Percentiles rank a stretch among this genome's conserved stretches.
Conservation (phyloP, 805 yeast genomes). For the Sugiyamaella chiloensis region DNA sequence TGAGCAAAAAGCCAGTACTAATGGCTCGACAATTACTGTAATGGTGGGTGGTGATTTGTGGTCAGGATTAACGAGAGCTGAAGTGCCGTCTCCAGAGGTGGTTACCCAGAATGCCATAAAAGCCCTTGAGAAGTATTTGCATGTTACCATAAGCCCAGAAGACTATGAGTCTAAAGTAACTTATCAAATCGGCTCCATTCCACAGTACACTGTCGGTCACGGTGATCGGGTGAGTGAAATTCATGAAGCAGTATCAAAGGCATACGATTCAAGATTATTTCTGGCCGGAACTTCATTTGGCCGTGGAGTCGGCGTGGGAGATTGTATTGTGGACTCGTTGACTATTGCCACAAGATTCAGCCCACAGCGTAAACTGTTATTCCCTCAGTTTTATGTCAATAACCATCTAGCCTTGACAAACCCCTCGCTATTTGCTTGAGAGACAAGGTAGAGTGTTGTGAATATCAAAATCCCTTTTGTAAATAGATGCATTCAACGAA, state of each 20-base stretch:
- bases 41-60: slow-evolving; percentile 86
- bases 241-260: slow-evolving; percentile 33
- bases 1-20: slow-evolving; percentile 16
- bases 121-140: slow-evolving; percentile 41
- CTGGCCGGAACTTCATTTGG: slow-evolving; percentile 81
- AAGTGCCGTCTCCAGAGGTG: slow-evolving; percentile 28
- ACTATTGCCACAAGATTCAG: slow-evolving; percentile 48
- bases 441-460: background rate
- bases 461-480: no score
- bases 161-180: slow-evolving; percentile 36
- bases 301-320: slow-evolving; percentile 85
- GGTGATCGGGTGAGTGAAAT: slow-evolving; percentile 40
- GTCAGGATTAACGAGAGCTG: slow-evolving; percentile 26
- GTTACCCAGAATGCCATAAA: slow-evolving; percentile 34
- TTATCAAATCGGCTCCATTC: slow-evolving; percentile 60
- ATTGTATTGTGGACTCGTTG: slow-evolving; percentile 66
- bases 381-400: slow-evolving; percentile 31
- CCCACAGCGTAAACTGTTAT: slow-evolving; percentile 30
- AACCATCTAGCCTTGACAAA: slow-evolving; percentile 27
- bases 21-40: slow-evolving; percentile 71
- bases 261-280: slow-evolving; percentile 44
- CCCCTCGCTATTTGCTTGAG: slow-evolving; percentile 27
- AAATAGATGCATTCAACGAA: slow-evolving; percentile 32
- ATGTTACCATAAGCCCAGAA: slow-evolving; percentile 13
- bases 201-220: slow-evolving; percentile 76